These are phyloP conservation scores for Tulasnella sp. DNA, from an alignment of 768 basidiomycete genomes.

Conservation along the genomic window DNA sequence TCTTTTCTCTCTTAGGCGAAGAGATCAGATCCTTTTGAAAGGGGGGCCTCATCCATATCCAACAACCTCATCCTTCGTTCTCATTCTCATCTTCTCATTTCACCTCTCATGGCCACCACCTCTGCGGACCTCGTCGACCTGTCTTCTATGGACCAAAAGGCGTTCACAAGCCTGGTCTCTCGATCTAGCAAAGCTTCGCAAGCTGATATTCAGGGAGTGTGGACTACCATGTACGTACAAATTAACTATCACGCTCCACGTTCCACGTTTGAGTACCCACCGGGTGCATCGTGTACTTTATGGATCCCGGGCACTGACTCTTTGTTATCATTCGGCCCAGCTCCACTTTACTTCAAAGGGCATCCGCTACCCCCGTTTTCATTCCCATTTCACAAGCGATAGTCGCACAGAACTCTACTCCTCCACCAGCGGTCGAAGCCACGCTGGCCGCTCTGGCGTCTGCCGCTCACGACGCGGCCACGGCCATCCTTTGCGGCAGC, in stretches of 20 bases:
- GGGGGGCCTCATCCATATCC: not conserved
- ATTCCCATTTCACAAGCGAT: slow-evolving; percentile 13
- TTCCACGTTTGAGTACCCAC: not conserved
- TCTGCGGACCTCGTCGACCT: slow-evolving; percentile 4
- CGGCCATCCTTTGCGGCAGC: slow-evolving; percentile 7
- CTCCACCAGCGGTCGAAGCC: not conserved
- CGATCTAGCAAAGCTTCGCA: not conserved
- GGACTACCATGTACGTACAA: slow-evolving; percentile 1
- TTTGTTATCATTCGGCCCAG: not conserved
- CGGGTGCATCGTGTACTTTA: no score
- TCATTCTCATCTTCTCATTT: no score
- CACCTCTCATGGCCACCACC: not conserved
- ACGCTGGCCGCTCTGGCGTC: not conserved
- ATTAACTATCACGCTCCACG: not conserved
- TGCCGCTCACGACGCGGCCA: slow-evolving; percentile 13
- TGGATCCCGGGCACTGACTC: no score
- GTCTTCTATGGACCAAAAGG: not conserved
- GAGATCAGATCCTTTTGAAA: not conserved
- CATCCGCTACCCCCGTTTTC: not conserved
- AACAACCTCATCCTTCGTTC: no score
- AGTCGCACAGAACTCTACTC: not conserved
- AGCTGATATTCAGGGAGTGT: slow-evolving; percentile 7
- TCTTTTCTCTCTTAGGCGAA: not conserved
- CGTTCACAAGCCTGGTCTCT: slow-evolving; percentile 11
- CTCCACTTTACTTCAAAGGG: not conserved